Conservation (phyloP, 2,329 filamentous ascomycete genomes). For the Ophiocordyceps camponoti-floridani region DNA sequence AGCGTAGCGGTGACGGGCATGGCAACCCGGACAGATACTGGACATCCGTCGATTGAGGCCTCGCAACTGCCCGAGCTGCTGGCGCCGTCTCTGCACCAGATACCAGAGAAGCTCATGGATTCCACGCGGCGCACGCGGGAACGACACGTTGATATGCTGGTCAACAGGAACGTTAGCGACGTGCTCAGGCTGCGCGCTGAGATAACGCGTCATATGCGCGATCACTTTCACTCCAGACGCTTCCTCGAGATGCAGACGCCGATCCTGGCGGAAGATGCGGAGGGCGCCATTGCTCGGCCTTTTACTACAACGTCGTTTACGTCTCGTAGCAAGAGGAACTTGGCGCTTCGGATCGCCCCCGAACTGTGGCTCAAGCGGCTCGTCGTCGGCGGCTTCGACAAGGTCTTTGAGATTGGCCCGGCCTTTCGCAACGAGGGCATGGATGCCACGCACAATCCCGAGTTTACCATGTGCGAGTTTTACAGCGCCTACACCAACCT, state of each 20-base stretch:
- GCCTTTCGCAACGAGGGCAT: constrained; percentile 88
- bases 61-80: constrained; percentile 51
- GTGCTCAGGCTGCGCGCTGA: constrained; percentile 56
- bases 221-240: constrained; percentile 49
- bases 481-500: constrained; percentile 76
- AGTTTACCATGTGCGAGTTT: constrained; percentile 96
- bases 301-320: constrained; percentile 63
- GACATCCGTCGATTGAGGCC: constrained; percentile 59
- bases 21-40: constrained; percentile 50
- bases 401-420: constrained; percentile 83
- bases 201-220: constrained; percentile 56
- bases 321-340: constrained; percentile 51
- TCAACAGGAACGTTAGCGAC: constrained; percentile 50
- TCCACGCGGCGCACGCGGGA: constrained; percentile 55
- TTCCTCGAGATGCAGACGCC: constrained; percentile 88
- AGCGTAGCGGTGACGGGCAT: constrained; percentile 48
- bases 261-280: constrained; percentile 63
- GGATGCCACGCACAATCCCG: constrained; percentile 84
- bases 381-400: constrained; percentile 73
- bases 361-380: constrained; percentile 91
- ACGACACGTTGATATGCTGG: constrained; percentile 74
- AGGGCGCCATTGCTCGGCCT: constrained; percentile 75
- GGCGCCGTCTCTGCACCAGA: constrained; percentile 60
- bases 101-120: constrained; percentile 54
- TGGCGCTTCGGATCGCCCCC: constrained; percentile 76